Evolutionary conservation across 306 rosid species (phyloP).

Genomic region (Quercus mongolica): DNA sequence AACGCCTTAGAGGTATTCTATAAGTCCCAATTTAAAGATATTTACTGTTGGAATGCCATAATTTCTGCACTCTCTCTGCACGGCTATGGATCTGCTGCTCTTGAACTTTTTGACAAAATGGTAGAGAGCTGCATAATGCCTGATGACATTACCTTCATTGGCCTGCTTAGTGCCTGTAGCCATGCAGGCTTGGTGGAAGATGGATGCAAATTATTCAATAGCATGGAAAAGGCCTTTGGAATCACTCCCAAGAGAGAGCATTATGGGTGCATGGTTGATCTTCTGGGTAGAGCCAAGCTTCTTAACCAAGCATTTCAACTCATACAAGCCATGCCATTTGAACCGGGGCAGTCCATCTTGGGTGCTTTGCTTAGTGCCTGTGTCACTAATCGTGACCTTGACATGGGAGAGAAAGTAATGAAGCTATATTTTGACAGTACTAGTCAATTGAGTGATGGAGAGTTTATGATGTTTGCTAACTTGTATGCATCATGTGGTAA

Average conservation of each 20-base stretch:
- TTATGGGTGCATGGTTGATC: constrained; percentile 33
- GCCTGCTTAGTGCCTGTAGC: constrained; percentile 27
- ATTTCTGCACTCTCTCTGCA: constrained; percentile 29
- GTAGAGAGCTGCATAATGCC: constrained; percentile 13
- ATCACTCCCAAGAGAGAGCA: constrained; percentile 34
- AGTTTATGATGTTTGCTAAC: constrained; percentile 34
- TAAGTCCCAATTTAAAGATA: constrained; percentile 13
- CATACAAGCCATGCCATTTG: constrained; percentile 20
- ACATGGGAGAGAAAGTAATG: constrained; percentile 26
- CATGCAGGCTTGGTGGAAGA: constrained; percentile 32
- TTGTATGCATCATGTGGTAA: constrained; percentile 24
- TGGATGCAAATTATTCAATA: constrained; percentile 15
- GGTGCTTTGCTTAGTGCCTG: constrained; percentile 37
- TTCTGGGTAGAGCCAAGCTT: constrained; percentile 22
- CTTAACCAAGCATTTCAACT: constrained; percentile 10
- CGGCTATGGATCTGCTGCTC: constrained; percentile 13
- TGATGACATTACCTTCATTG: constrained; percentile 36
- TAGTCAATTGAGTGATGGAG: constrained; percentile 21
- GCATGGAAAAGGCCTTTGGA: constrained; percentile 13
- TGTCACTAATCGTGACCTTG: constrained; percentile 24
- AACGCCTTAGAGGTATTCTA: constrained; percentile 26
- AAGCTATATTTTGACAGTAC: constrained; percentile 3
- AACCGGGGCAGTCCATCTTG: constrained; percentile 23
- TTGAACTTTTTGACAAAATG: constrained; percentile 24
- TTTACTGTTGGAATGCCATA: constrained; percentile 33